A percentile compares a stretch with the other conserved stretches of the same genome.
These are phyloP conservation scores for Macrophomina tecta DNA, from an alignment of 2,329 filamentous ascomycete genomes.

Conservation along the genomic window DNA sequence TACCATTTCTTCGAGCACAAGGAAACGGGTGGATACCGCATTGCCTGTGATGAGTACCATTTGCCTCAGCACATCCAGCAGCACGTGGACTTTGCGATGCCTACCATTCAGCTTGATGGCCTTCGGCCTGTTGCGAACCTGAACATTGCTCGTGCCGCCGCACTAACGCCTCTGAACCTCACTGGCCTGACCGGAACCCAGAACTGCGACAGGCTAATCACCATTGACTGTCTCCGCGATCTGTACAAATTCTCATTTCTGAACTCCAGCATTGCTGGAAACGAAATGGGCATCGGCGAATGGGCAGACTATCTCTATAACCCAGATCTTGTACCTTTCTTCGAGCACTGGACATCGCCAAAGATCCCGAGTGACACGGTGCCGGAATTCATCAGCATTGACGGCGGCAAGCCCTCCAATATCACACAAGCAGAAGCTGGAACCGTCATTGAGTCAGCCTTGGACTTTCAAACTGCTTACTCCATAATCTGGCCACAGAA, in stretches of 20 bases:
- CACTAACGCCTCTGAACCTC: conserved; percentile 22
- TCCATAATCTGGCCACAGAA: conserved; percentile 32
- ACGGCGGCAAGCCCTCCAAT: conserved; percentile 45
- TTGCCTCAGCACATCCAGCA: conserved; percentile 36
- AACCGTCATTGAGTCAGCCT: conserved; percentile 27
- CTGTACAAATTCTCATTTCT: conserved; percentile 43
- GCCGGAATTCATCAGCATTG: conserved; percentile 56
- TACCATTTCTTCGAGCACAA: conserved; percentile 48
- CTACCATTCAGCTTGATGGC: conserved; percentile 49
- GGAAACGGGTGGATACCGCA: conserved; percentile 39
- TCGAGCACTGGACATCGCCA: conserved; percentile 40
- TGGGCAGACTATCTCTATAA: conserved; percentile 30
- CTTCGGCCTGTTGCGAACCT: neutral
- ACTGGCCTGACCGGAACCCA: conserved; percentile 37
- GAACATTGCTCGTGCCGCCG: neutral
- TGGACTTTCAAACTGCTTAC: conserved; percentile 32
- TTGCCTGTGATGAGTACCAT: conserved; percentile 50
- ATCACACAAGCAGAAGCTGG: conserved; percentile 5
- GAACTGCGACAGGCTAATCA: conserved; percentile 62
- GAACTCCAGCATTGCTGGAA: conserved; percentile 5
- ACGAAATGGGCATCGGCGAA: conserved; percentile 27
- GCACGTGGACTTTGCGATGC: conserved; percentile 44
- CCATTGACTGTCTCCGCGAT: conserved; percentile 57
- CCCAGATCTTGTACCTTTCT: conserved; percentile 44
- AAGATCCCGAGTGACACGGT: conserved; percentile 49